These are phyloP conservation scores for Beauveria australis DNA, from an alignment of 2,329 filamentous ascomycete genomes.

Conservation along the genomic window DNA sequence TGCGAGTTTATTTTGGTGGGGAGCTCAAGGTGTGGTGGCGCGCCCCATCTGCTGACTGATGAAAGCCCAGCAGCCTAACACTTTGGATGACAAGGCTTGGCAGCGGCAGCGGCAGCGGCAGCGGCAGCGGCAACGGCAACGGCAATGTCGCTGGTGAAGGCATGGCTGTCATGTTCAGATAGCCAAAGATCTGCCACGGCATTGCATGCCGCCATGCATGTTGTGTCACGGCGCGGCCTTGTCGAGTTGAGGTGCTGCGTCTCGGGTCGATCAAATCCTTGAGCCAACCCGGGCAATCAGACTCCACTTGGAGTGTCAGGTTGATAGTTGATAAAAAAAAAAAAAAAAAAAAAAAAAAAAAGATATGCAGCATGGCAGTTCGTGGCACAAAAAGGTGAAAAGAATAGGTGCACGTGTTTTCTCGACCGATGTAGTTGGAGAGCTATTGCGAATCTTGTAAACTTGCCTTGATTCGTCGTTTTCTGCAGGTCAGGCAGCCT, in stretches of 20 bases:
- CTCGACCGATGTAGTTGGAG: neutral
- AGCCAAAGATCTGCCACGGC: neutral
- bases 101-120: neutral
- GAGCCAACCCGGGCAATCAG: neutral
- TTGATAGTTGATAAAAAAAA: neutral
- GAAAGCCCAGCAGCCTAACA: neutral
- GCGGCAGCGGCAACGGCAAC: neutral
- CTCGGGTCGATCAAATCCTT: neutral
- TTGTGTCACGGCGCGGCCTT: neutral
- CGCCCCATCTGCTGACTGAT: conserved; percentile 7
- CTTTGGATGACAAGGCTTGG: neutral
- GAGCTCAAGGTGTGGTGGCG: conserved; percentile 6
- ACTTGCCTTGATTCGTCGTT: conserved; percentile 54
- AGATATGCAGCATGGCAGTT: neutral
- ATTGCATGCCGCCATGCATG: neutral
- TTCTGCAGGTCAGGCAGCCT: conserved; percentile 54
- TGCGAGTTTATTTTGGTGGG: conserved; percentile 13
- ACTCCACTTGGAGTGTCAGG: conserved; percentile 4
- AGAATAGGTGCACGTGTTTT: neutral
- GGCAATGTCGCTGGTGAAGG: neutral
- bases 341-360: neutral
- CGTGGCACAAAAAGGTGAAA: neutral
- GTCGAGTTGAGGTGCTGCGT: neutral
- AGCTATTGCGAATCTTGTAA: conserved; percentile 12
- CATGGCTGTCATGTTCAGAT: neutral